A percentile compares a stretch with the other conserved stretches of the same genome.
Evolutionary conservation across 768 basidiomycete genomes (phyloP).

Genomic region (Hortiboletus campestris): DNA sequence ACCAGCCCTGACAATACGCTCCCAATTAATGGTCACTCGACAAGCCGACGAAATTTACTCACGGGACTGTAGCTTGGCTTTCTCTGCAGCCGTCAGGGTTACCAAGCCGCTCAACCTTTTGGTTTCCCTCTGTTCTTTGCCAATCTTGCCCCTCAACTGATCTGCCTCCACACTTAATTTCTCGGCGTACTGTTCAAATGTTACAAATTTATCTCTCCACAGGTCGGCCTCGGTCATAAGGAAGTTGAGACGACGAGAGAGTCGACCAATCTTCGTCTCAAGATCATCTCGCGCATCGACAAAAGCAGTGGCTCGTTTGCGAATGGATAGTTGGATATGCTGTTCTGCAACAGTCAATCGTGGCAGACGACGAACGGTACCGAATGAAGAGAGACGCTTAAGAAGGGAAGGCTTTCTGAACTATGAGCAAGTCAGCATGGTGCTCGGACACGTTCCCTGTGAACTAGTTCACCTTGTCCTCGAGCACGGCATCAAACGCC

Average conservation of each 20-base stretch:
- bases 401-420: conserved; percentile 87
- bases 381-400: conserved; percentile 79
- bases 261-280: conserved; percentile 88
- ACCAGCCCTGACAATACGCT: conserved; percentile 55
- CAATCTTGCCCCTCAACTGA: conserved; percentile 83
- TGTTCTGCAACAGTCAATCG: conserved; percentile 79
- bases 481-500: conserved; percentile 84
- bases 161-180: conserved; percentile 83
- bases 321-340: conserved; percentile 82
- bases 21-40: not conserved
- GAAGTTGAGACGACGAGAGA: conserved; percentile 84
- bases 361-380: conserved; percentile 65
- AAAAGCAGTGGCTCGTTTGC: conserved; percentile 91
- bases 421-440: conserved; percentile 36
- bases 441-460: not conserved
- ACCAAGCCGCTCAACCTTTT: conserved; percentile 80
- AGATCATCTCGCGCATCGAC: conserved; percentile 92
- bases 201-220: conserved; percentile 92
- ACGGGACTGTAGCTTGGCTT: conserved; percentile 76
- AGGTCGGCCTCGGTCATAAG: conserved; percentile 88
- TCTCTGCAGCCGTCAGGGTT: conserved; percentile 74
- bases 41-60: conserved; percentile 31
- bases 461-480: conserved; percentile 61
- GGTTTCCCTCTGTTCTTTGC: conserved; percentile 87
- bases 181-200: conserved; percentile 93